Percentiles rank a stretch among this genome's conserved stretches.
These are phyloP conservation scores for Isoetes taiwanensis DNA, from an alignment of 75 land plant genomes.

Conservation along the genomic window DNA sequence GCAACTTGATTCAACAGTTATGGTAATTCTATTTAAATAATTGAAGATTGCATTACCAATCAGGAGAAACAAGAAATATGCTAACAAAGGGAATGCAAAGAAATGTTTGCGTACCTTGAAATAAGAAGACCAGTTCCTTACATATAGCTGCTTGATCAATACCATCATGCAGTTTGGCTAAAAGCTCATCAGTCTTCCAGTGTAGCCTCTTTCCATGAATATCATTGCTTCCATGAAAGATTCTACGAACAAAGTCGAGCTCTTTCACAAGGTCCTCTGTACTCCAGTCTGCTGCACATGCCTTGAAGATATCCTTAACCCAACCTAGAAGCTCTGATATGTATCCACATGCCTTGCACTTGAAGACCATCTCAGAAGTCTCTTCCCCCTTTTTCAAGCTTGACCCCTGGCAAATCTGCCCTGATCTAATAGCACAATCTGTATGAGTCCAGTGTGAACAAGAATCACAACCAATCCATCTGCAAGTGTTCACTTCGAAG, in stretches of 20 bases:
- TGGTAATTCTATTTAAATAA: no score
- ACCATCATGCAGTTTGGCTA: conserved; percentile 48
- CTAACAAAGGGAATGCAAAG: no score
- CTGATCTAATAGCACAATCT: conserved; percentile 81
- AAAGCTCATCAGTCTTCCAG: conserved; percentile 64
- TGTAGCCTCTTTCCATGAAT: conserved; percentile 51
- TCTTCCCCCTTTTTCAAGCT: conserved; percentile 31
- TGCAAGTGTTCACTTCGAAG: conserved; percentile 88
- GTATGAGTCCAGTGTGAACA: conserved; percentile 99
- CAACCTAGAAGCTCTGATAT: conserved; percentile 88
- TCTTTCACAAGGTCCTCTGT: conserved; percentile 55
- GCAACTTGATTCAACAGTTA: no score
- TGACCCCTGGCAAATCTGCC: conserved; percentile 52
- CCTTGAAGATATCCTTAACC: conserved; percentile 88
- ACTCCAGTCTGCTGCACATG: conserved; percentile 77
- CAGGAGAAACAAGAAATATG: no score
- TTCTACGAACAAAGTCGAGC: conserved; percentile 73
- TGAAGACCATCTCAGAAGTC: conserved; percentile 61
- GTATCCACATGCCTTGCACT: conserved; percentile 71
- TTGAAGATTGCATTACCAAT: no score
- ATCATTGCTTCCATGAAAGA: conserved; percentile 75
- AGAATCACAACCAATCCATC: conserved; percentile 92
- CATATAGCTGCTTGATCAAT: conserved; percentile 39
- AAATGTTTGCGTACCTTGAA: conserved; percentile 92
- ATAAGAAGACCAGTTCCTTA: conserved; percentile 43